Conservation (phyloP, 2,329 filamentous ascomycete species). For the Scolecobasidium constrictum region DNA sequence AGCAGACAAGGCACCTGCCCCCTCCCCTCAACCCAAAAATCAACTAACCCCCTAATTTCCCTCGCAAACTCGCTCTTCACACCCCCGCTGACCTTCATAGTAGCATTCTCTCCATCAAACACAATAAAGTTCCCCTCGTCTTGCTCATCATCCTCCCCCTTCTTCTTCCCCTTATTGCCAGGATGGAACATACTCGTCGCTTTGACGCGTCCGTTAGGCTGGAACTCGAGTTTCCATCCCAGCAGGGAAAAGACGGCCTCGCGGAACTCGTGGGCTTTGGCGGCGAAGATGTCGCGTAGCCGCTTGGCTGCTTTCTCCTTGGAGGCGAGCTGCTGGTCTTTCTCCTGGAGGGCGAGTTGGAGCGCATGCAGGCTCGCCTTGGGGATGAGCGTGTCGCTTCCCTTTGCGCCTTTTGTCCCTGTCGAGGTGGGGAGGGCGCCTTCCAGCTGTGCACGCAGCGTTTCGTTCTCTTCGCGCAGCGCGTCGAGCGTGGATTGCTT, state of each 20-base stretch:
- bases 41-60: slow-evolving; percentile 75
- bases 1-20: slow-evolving; percentile 90
- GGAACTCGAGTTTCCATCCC: slow-evolving; percentile 90
- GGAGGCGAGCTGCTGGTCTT: slow-evolving; percentile 39
- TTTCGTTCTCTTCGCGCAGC: slow-evolving; percentile 72
- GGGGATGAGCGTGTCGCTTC: slow-evolving; percentile 55
- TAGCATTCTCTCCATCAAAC: slow-evolving; percentile 87
- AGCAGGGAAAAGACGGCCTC: slow-evolving; percentile 87
- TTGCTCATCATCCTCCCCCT: slow-evolving; percentile 49
- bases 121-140: slow-evolving; percentile 51
- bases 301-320: slow-evolving; percentile 73
- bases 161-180: slow-evolving; percentile 9
- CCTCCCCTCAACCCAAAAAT: slow-evolving; percentile 91
- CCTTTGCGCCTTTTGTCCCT: slow-evolving; percentile 14
- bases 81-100: slow-evolving; percentile 95
- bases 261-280: slow-evolving; percentile 88
- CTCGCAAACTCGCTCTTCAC: slow-evolving; percentile 76
- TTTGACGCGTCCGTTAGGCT: slow-evolving; percentile 92
- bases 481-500: slow-evolving; percentile 70
- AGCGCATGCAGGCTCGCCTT: slow-evolving; percentile 64
- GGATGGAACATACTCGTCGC: slow-evolving; percentile 81
- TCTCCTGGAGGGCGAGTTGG: slow-evolving; percentile 61
- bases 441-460: slow-evolving; percentile 62
- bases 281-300: slow-evolving; percentile 83
- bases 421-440: slow-evolving; percentile 8